phyloP scores from a whole-genome alignment of 208 protist species.

The Leishmania turanica region DNA sequence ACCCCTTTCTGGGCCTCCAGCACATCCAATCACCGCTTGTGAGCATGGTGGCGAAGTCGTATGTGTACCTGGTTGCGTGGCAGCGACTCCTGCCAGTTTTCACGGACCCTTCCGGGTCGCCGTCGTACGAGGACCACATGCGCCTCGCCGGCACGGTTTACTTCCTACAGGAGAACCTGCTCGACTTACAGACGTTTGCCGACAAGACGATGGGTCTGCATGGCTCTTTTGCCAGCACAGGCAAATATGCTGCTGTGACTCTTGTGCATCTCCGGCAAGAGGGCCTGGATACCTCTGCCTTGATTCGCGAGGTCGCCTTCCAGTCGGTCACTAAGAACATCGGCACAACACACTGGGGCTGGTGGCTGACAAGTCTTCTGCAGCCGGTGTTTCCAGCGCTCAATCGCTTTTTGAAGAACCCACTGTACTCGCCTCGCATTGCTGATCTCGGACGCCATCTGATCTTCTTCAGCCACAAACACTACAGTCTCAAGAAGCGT shows the following conservation, averaged over 20 bases:
- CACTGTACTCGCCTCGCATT: slow-evolving; percentile 87
- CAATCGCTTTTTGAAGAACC: slow-evolving; percentile 86
- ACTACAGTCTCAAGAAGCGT: slow-evolving; percentile 77
- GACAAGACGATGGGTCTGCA: slow-evolving; percentile 70
- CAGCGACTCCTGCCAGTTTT: slow-evolving; percentile 66
- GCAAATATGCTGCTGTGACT: slow-evolving; percentile 37
- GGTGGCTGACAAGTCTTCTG: slow-evolving; percentile 77
- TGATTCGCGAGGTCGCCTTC: slow-evolving; percentile 87
- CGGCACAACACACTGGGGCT: slow-evolving; percentile 91
- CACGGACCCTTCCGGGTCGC: slow-evolving; percentile 35
- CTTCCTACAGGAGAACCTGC: slow-evolving; percentile 71
- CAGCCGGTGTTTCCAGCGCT: slow-evolving; percentile 57
- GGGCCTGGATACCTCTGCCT: slow-evolving; percentile 59
- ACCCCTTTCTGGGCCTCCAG: slow-evolving; percentile 85
- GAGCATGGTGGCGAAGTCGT: slow-evolving; percentile 70
- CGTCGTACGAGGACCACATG: slow-evolving; percentile 81
- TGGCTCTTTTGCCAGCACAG: slow-evolving; percentile 54
- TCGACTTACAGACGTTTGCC: slow-evolving; percentile 62
- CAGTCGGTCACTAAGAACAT: slow-evolving; percentile 83
- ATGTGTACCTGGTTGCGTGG: slow-evolving; percentile 74
- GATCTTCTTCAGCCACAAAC: slow-evolving; percentile 92
- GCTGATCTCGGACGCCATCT: slow-evolving; percentile 86
- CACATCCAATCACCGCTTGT: slow-evolving; percentile 88
- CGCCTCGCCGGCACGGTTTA: slow-evolving; percentile 75
- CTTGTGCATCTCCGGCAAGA: slow-evolving; percentile 82